phyloP scores from a whole-genome alignment of 1,284 basidiomycete species.

The Cutaneotrichosporon arboriforme region DNA sequence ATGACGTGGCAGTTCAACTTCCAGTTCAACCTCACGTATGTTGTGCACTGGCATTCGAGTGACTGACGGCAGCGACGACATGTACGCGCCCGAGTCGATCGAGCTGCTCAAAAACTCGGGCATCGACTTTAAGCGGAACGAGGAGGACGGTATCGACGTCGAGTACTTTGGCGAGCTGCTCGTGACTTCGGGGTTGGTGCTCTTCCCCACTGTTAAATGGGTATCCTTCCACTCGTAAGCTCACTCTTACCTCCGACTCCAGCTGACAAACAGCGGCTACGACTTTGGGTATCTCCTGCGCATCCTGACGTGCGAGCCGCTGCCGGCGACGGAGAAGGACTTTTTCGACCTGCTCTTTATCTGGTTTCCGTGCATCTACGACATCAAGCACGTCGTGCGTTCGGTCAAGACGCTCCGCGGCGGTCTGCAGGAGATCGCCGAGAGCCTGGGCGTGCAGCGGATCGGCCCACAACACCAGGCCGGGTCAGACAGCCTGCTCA shows the following conservation, averaged over 20 bases:
- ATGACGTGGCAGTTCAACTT: constrained; percentile 99
- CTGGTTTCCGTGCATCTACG: constrained; percentile 97
- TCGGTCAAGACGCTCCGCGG: constrained; percentile 83
- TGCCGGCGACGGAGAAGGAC: constrained; percentile 81
- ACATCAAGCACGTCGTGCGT: constrained; percentile 96
- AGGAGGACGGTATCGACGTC: constrained; percentile 84
- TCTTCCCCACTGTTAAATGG: constrained; percentile 89
- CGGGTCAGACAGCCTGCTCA: constrained; percentile 90
- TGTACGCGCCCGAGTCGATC: constrained; percentile 96
- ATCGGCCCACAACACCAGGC: constrained; percentile 94
- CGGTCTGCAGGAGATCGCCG: constrained; percentile 91
- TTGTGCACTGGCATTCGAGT: neutral
- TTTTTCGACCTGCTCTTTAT: constrained; percentile 84
- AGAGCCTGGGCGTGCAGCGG: constrained; percentile 77
- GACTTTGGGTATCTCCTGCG: constrained; percentile 99
- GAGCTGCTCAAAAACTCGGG: constrained; percentile 92
- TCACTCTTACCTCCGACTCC: constrained; percentile 45
- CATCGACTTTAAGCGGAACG: constrained; percentile 89
- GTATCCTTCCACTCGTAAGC: constrained; percentile 86
- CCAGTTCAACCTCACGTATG: constrained; percentile 81
- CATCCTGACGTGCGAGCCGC: constrained; percentile 77
- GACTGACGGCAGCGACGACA: constrained; percentile 66
- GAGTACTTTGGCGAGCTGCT: constrained; percentile 96
- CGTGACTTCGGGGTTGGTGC: constrained; percentile 90
- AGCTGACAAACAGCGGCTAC: constrained; percentile 59